Evolutionary conservation across 371 early-diverging fungal genomes (phyloP).

Genomic region (Basidiobolus meristosporus): DNA sequence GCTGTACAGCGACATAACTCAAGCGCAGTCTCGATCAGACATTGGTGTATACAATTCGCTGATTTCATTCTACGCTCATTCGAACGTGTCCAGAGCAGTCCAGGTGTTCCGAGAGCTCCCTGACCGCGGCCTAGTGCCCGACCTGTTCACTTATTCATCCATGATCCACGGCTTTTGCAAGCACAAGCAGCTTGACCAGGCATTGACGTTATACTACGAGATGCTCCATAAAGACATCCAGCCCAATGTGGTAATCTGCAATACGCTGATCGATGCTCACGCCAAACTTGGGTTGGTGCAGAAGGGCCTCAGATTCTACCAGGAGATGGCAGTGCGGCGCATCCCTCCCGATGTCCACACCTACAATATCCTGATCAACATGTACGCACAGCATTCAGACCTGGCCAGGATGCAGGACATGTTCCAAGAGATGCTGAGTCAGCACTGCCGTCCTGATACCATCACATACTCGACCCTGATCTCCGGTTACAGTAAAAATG

Average conservation of each 20-base stretch:
- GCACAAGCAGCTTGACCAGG: background rate
- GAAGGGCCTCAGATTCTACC: background rate
- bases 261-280: constrained; percentile 1
- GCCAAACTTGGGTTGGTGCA: background rate
- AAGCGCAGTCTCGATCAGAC: too few species aligned
- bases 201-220: constrained; percentile 1
- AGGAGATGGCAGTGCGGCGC: background rate
- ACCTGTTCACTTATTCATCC: constrained; percentile 1
- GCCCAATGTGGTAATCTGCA: constrained; percentile 1
- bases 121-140: background rate
- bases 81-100: too few species aligned
- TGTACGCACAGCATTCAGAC: constrained; percentile 1
- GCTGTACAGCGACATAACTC: too few species aligned
- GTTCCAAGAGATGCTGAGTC: background rate
- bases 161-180: constrained; percentile 3
- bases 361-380: constrained; percentile 4
- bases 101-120: too few species aligned
- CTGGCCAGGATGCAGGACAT: background rate
- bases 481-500: background rate
- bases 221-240: constrained; percentile 2
- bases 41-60: too few species aligned
- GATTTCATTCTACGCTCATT: too few species aligned
- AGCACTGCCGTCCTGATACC: constrained; percentile 1
- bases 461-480: constrained; percentile 5
- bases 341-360: background rate